These are phyloP conservation scores for Vanilla planifolia DNA, from an alignment of 106 monocot genomes.

Conservation along the genomic window DNA sequence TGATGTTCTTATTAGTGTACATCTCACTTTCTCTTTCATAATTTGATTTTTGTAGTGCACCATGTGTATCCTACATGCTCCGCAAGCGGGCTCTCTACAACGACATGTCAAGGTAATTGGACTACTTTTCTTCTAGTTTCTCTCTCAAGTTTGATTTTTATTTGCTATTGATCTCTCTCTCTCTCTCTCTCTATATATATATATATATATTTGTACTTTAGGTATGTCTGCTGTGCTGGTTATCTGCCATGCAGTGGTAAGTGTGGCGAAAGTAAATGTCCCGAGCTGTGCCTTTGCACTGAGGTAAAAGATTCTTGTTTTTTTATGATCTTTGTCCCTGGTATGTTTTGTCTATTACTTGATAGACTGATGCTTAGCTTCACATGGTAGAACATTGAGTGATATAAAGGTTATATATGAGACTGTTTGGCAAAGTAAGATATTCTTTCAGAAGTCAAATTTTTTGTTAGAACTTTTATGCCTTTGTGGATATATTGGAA, in stretches of 20 bases:
- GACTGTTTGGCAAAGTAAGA: too few relatives aligned
- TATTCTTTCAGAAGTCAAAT: too few relatives aligned
- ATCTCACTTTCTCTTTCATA: too few relatives aligned
- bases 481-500: too few relatives aligned
- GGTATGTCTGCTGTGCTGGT: constrained; percentile 94
- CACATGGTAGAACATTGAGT: neutral
- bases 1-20: too few relatives aligned
- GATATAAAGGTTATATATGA: neutral
- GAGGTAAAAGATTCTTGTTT: too few relatives aligned
- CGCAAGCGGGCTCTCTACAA: constrained; percentile 94
- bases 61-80: constrained; percentile 94
- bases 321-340: too few relatives aligned
- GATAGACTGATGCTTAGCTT: neutral
- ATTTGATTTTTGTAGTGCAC: constrained; percentile 72
- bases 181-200: too few relatives aligned
- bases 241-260: constrained; percentile 89
- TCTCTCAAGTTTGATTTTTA: too few relatives aligned
- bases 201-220: constrained; percentile 12
- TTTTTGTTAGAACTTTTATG: too few relatives aligned
- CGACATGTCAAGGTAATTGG: constrained; percentile 97
- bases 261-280: constrained; percentile 70
- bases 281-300: constrained; percentile 75
- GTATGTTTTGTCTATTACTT: neutral
- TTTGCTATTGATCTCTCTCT: too few relatives aligned
- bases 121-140: too few relatives aligned